These are phyloP conservation scores for Trametes cubensis DNA, from an alignment of 768 basidiomycete genomes.

Conservation along the genomic window DNA sequence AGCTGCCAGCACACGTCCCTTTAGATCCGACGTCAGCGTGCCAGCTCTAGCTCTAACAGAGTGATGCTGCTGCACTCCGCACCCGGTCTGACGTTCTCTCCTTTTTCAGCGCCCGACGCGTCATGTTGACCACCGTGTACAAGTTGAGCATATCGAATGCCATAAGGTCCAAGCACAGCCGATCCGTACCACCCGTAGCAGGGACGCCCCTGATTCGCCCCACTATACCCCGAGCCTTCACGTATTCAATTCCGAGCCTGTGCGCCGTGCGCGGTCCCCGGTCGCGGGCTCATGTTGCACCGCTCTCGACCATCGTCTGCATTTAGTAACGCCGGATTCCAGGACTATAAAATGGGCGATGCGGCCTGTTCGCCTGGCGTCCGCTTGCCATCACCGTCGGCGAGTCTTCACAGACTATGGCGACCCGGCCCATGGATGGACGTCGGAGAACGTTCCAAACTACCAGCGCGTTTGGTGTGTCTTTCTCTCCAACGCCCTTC, in stretches of 20 bases:
- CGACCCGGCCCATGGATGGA: background rate
- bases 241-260: background rate
- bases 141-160: constrained; percentile 1
- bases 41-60: background rate
- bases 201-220: background rate
- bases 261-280: constrained; percentile 8
- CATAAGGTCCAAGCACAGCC: constrained; percentile 14
- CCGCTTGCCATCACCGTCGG: constrained; percentile 17
- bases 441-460: constrained; percentile 10
- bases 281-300: constrained; percentile 4
- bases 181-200: constrained; percentile 13
- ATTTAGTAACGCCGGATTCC: constrained; percentile 9
- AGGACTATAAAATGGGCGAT: background rate
- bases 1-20: too few species aligned
- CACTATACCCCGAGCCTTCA: constrained; percentile 1
- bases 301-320: background rate
- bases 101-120: background rate
- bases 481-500: constrained; percentile 13
- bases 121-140: background rate
- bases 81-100: background rate
- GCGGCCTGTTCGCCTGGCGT: constrained; percentile 1
- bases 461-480: background rate
- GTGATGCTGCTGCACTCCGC: background rate
- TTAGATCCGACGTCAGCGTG: constrained; percentile 3
- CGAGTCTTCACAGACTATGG: constrained; percentile 12